A percentile compares a stretch with the other conserved stretches of the same genome.
phyloP scores from a whole-genome alignment of 2,329 filamentous ascomycete species.

The Talaromyces pinophilus region DNA sequence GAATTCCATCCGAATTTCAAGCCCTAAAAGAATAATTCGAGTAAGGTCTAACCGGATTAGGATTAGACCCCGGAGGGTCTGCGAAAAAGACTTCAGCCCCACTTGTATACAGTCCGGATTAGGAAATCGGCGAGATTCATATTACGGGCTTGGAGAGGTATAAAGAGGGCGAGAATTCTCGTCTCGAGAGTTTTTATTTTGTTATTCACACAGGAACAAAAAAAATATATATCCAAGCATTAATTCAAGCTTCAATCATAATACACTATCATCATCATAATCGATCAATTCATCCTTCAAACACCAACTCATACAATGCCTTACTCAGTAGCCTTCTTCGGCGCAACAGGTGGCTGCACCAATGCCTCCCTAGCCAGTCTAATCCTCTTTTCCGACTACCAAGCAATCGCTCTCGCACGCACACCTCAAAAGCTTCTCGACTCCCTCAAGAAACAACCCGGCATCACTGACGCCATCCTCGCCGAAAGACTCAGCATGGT shows the following conservation, averaged over 20 bases:
- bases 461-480: slow-evolving; percentile 40
- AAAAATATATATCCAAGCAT: neutral
- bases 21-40: neutral
- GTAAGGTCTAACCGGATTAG: neutral
- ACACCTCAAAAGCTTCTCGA: slow-evolving; percentile 52
- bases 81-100: neutral
- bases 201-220: neutral
- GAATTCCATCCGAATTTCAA: neutral
- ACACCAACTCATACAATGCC: slow-evolving; percentile 24
- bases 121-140: neutral
- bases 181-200: too few species aligned
- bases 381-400: slow-evolving; percentile 45
- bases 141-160: neutral
- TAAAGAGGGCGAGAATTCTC: neutral
- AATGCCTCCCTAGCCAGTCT: slow-evolving; percentile 47
- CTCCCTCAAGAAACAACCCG: slow-evolving; percentile 43
- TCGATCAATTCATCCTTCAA: neutral
- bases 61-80: slow-evolving; percentile 17
- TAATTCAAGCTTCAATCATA: neutral
- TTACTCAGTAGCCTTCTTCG: slow-evolving; percentile 52
- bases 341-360: slow-evolving; percentile 54
- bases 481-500: slow-evolving; percentile 50
- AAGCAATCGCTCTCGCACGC: slow-evolving; percentile 52
- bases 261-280: neutral
- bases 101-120: neutral